A percentile compares a stretch with the other conserved stretches of the same genome.
phyloP scores from a whole-genome alignment of 2,329 filamentous ascomycete genomes.

The Trichoderma atroviride region DNA sequence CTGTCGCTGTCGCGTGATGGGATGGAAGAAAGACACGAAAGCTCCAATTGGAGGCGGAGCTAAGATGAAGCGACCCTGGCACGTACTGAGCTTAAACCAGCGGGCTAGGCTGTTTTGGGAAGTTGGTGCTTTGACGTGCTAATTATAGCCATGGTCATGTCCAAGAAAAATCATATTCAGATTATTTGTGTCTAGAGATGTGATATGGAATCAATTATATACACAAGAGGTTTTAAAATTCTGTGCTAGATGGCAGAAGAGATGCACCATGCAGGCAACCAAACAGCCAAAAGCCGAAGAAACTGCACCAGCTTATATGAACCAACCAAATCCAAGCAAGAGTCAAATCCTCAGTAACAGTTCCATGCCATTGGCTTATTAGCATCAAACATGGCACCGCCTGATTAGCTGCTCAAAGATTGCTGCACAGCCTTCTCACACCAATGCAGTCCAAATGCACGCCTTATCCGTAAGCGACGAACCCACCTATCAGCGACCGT shows the following conservation, averaged over 20 bases:
- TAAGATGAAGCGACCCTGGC: background rate
- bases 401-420: background rate
- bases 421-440: background rate
- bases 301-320: background rate
- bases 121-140: background rate
- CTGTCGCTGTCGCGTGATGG: constrained; percentile 6
- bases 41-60: background rate
- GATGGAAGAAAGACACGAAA: constrained; percentile 15
- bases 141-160: background rate
- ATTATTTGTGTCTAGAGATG: too few species aligned
- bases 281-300: background rate
- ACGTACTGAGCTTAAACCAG: background rate
- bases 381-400: too few species aligned
- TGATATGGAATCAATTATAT: too few species aligned
- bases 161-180: background rate
- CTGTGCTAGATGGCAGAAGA: background rate
- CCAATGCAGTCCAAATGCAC: background rate
- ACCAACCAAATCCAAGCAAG: background rate
- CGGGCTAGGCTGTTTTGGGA: background rate
- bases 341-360: background rate
- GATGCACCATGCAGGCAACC: background rate
- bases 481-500: background rate
- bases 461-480: constrained; percentile 4
- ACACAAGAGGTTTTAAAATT: too few species aligned
- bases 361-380: background rate